phyloP scores from a whole-genome alignment of 2,329 filamentous ascomycete species.

The Fusarium protoensiforme region DNA sequence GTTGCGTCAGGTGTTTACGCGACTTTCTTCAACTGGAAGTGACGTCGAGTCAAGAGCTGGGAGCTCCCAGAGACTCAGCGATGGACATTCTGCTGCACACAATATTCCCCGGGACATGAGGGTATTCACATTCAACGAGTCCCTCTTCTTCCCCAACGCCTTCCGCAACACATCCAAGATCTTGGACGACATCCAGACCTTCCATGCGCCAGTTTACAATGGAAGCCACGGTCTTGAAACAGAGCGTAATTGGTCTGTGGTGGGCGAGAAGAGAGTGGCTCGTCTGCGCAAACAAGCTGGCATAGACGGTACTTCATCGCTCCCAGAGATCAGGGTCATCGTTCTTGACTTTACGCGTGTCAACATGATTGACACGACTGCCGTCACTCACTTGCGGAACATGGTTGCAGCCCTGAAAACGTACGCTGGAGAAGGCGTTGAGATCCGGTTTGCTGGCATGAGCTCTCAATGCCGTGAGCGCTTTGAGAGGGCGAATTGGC shows the following conservation, averaged over 20 bases:
- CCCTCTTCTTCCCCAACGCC: slow-evolving; percentile 71
- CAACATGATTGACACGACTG: slow-evolving; percentile 65
- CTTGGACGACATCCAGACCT: slow-evolving; percentile 60
- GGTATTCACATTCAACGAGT: slow-evolving; percentile 67
- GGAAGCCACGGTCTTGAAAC: slow-evolving; percentile 43
- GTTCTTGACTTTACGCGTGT: slow-evolving; percentile 64
- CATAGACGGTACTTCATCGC: slow-evolving; percentile 46
- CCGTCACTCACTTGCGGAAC: slow-evolving; percentile 59
- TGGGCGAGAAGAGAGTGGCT: slow-evolving; percentile 58
- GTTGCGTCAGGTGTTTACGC: slow-evolving; percentile 67
- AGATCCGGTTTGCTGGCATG: slow-evolving; percentile 62
- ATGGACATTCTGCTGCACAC: slow-evolving; percentile 29
- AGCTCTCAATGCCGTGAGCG: slow-evolving; percentile 53
- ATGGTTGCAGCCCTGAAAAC: slow-evolving; percentile 59
- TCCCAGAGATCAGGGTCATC: slow-evolving; percentile 56
- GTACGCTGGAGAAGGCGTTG: slow-evolving; percentile 58
- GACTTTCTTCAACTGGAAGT: slow-evolving; percentile 45
- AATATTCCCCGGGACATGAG: slow-evolving; percentile 60
- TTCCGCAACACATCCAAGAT: slow-evolving; percentile 61
- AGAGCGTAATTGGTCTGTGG: slow-evolving; percentile 66
- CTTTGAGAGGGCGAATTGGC: slow-evolving; percentile 53
- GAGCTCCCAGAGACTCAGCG: slow-evolving; percentile 20
- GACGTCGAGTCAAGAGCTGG: slow-evolving; percentile 46
- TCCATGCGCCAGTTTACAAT: slow-evolving; percentile 54
- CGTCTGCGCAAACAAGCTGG: slow-evolving; percentile 55